A percentile compares a stretch with the other conserved stretches of the same genome.
Evolutionary conservation across 352 stramenopile genomes (phyloP).

Genomic region (Pythium diclinum): DNA sequence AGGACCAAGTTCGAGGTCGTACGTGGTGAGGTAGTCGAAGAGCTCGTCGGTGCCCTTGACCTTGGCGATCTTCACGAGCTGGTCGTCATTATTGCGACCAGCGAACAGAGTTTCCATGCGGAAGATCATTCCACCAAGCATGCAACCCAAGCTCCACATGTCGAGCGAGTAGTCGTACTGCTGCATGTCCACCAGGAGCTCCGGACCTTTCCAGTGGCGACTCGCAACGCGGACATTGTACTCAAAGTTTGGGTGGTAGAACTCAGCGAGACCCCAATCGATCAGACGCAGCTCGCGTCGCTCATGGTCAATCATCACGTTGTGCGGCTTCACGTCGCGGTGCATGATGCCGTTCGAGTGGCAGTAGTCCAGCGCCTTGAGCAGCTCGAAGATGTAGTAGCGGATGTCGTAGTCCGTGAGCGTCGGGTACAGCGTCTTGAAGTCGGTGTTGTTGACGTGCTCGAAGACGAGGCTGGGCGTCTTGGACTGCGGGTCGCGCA

Average conservation of each 20-base stretch:
- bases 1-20: slow-evolving; percentile 98
- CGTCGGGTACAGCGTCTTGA: slow-evolving; percentile 99
- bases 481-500: slow-evolving; percentile 97
- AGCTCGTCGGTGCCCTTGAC: slow-evolving; percentile 98
- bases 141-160: slow-evolving; percentile 99
- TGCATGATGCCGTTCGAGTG: slow-evolving; percentile 99
- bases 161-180: slow-evolving; percentile 99
- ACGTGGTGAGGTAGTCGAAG: slow-evolving; percentile 98
- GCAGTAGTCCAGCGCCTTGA: slow-evolving; percentile 97
- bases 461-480: slow-evolving; percentile 98
- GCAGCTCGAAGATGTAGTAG: slow-evolving; percentile 98
- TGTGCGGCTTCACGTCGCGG: slow-evolving; percentile 99
- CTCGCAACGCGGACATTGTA: slow-evolving; percentile 99
- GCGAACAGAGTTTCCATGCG: slow-evolving; percentile 99
- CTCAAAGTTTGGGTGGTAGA: slow-evolving; percentile 97
- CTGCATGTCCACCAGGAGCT: slow-evolving; percentile 98
- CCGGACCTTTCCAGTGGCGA: slow-evolving; percentile 99
- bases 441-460: slow-evolving; percentile 99
- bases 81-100: slow-evolving; percentile 99
- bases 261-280: slow-evolving; percentile 99
- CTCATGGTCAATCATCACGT: slow-evolving; percentile 99
- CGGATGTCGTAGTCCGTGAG: slow-evolving; percentile 98
- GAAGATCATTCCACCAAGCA: slow-evolving; percentile 99
- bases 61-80: slow-evolving; percentile 99
- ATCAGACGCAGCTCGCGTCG: slow-evolving; percentile 97